Conservation (phyloP, 2,329 filamentous ascomycete genomes). For the Dothidotthia symphoricarpi region DNA sequence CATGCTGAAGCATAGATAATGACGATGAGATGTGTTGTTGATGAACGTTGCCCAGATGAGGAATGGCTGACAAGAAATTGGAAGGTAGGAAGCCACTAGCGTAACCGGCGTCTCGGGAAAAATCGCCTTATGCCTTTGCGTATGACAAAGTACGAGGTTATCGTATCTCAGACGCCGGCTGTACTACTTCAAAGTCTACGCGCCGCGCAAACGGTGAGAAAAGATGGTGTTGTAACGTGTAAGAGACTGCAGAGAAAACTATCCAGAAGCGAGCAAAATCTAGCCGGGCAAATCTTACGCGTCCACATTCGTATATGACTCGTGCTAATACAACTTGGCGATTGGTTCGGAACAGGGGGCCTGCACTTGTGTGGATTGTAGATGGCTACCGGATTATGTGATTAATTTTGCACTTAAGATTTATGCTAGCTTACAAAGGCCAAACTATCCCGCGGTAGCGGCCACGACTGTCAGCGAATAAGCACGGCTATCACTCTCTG, state of each 20-base stretch:
- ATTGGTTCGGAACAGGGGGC: slow-evolving; percentile 7
- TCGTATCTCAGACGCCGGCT: slow-evolving; percentile 26
- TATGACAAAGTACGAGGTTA: slow-evolving; percentile 18
- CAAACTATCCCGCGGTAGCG: slow-evolving; percentile 24
- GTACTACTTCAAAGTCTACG: slow-evolving; percentile 7
- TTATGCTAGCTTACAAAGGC: slow-evolving; percentile 21
- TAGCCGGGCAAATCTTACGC: slow-evolving; percentile 24
- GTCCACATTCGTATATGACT: slow-evolving; percentile 24
- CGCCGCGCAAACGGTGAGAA: slow-evolving; percentile 4
- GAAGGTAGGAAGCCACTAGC: background rate
- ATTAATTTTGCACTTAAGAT: slow-evolving; percentile 2
- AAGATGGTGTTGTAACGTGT: slow-evolving; percentile 19
- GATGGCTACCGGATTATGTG: too few species aligned
- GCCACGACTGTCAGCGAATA: slow-evolving; percentile 17
- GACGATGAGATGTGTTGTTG: slow-evolving; percentile 15
- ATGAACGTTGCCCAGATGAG: slow-evolving; percentile 16
- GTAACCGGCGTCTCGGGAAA: slow-evolving; percentile 1
- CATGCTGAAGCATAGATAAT: slow-evolving; percentile 28
- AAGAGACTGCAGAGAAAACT: slow-evolving; percentile 10
- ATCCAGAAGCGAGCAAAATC: slow-evolving; percentile 14
- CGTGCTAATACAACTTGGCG: slow-evolving; percentile 19
- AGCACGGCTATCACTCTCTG: slow-evolving; percentile 7
- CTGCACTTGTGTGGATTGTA: slow-evolving; percentile 2
- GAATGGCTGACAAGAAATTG: background rate
- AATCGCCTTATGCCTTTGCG: too few species aligned